Evolutionary conservation across 2,329 filamentous ascomycete genomes (phyloP).

Genomic region (Colletotrichum tropicale): DNA sequence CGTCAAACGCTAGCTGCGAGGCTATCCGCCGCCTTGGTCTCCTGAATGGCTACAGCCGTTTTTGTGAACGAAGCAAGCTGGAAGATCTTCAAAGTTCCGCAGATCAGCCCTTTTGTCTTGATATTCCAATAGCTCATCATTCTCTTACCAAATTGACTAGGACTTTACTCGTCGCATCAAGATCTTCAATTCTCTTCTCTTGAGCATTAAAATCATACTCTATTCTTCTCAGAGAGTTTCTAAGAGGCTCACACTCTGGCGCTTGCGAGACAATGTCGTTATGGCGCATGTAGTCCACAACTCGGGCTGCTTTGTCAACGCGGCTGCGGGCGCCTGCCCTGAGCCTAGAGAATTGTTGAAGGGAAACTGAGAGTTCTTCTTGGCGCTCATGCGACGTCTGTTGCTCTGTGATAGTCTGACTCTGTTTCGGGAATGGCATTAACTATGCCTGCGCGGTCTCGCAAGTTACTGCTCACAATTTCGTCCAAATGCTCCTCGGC

Average conservation of each 20-base stretch:
- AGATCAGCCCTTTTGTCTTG: background rate
- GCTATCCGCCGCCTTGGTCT: background rate
- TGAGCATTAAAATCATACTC: background rate
- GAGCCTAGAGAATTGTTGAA: background rate
- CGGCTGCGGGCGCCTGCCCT: too few species aligned
- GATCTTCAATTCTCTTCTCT: background rate
- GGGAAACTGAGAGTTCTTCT: background rate
- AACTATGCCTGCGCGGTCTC: background rate
- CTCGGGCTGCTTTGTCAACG: background rate
- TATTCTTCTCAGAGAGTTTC: background rate
- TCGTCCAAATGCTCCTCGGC: background rate
- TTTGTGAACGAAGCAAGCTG: background rate
- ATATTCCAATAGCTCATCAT: background rate
- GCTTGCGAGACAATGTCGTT: background rate
- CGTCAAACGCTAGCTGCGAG: background rate
- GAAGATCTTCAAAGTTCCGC: background rate
- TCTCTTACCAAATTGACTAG: background rate
- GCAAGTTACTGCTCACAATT: background rate
- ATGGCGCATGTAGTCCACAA: background rate
- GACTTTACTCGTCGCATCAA: background rate
- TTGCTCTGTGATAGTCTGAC: background rate
- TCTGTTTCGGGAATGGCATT: background rate
- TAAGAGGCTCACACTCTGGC: background rate
- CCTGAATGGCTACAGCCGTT: background rate
- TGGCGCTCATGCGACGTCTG: background rate